Percentiles rank a stretch among this genome's conserved stretches.
Evolutionary conservation across 2,329 filamentous ascomycete genomes (phyloP).

Genomic region (Apiospora arundinis): DNA sequence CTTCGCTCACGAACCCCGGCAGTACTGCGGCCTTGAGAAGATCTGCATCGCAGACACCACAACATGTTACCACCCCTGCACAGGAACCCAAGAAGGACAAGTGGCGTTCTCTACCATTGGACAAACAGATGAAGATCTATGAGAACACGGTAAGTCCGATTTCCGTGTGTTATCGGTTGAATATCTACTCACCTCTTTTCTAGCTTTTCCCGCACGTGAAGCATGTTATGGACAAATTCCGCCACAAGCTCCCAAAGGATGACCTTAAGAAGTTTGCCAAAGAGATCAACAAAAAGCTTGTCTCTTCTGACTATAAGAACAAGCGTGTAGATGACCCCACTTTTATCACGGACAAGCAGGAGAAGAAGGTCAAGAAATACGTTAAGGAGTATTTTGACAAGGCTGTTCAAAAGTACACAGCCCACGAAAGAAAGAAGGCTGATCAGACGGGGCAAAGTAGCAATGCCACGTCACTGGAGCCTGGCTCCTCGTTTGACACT

Average conservation of each 20-base stretch:
- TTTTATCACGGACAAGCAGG: slow-evolving; percentile 74
- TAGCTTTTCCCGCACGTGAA: slow-evolving; percentile 87
- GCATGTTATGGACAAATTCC: slow-evolving; percentile 85
- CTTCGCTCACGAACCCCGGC: slow-evolving; percentile 78
- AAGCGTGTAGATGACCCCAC: slow-evolving; percentile 84
- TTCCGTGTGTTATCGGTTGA: slow-evolving; percentile 25
- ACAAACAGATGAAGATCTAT: slow-evolving; percentile 95
- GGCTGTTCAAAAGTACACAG: slow-evolving; percentile 76
- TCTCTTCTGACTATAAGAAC: slow-evolving; percentile 90
- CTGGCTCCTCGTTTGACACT: neutral
- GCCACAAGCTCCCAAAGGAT: slow-evolving; percentile 84
- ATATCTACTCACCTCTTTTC: neutral
- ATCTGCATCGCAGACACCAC: slow-evolving; percentile 68
- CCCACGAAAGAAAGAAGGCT: slow-evolving; percentile 69
- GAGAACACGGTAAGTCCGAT: slow-evolving; percentile 78
- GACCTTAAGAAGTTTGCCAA: slow-evolving; percentile 68
- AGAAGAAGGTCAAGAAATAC: slow-evolving; percentile 81
- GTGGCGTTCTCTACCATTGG: slow-evolving; percentile 72
- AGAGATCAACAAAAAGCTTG: slow-evolving; percentile 84
- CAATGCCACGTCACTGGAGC: slow-evolving; percentile 32
- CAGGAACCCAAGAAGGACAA: slow-evolving; percentile 71
- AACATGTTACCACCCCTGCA: slow-evolving; percentile 59
- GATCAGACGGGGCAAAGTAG: slow-evolving; percentile 43
- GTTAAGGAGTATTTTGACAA: slow-evolving; percentile 88
- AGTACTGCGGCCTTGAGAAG: slow-evolving; percentile 54